Evolutionary conservation across 2,329 filamentous ascomycete species (phyloP).

Genomic region (Colletotrichum incanum): DNA sequence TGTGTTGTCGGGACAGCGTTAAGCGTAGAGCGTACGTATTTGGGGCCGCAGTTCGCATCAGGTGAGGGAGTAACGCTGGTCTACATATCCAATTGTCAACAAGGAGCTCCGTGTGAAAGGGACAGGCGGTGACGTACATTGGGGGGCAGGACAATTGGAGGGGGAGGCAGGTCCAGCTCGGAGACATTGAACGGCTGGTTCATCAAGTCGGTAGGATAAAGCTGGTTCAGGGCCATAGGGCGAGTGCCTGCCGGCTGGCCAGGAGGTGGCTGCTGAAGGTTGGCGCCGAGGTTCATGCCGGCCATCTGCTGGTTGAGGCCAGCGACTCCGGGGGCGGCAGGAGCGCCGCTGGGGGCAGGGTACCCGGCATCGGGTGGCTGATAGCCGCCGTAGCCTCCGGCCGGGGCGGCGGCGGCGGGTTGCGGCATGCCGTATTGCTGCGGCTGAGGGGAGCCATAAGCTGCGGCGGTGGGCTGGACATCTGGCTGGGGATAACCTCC

Average conservation of each 20-base stretch:
- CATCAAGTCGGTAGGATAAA: slow-evolving; percentile 92
- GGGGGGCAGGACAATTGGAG: slow-evolving; percentile 89
- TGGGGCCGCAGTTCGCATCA: slow-evolving; percentile 90
- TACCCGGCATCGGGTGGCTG: slow-evolving; percentile 80
- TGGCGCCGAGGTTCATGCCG: slow-evolving; percentile 83
- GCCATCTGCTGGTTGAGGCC: slow-evolving; percentile 89
- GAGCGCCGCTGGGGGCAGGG: slow-evolving; percentile 64
- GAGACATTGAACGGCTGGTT: slow-evolving; percentile 95
- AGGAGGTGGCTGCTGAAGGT: slow-evolving; percentile 65
- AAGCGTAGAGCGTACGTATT: slow-evolving; percentile 95
- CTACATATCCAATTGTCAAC: slow-evolving; percentile 59
- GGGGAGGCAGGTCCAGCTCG: slow-evolving; percentile 92
- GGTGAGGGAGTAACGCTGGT: slow-evolving; percentile 93
- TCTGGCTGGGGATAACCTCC: slow-evolving; percentile 73
- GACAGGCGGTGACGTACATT: slow-evolving; percentile 76
- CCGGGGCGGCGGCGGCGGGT: slow-evolving; percentile 54
- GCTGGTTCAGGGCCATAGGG: slow-evolving; percentile 80
- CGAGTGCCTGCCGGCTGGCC: slow-evolving; percentile 52
- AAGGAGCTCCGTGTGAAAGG: background rate
- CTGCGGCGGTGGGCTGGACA: slow-evolving; percentile 55
- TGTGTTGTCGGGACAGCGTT: slow-evolving; percentile 95
- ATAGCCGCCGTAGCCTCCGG: slow-evolving; percentile 72
- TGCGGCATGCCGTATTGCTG: slow-evolving; percentile 60
- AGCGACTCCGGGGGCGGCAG: slow-evolving; percentile 68
- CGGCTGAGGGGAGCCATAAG: slow-evolving; percentile 60